phyloP scores from a whole-genome alignment of 1,284 basidiomycete genomes.

The Apiotrichum gracile region DNA sequence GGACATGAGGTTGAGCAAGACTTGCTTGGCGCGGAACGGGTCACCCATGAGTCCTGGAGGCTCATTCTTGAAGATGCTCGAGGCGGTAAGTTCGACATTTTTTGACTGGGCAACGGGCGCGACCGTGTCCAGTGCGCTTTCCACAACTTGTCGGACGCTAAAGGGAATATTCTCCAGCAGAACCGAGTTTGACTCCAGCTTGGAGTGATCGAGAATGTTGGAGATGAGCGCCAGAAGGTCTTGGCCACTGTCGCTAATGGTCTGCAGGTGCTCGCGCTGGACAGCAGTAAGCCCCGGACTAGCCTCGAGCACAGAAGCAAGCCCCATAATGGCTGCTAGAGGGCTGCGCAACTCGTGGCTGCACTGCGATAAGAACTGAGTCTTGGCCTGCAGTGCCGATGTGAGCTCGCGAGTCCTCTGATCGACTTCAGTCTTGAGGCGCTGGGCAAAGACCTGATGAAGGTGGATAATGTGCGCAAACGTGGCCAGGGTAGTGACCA shows the following conservation, averaged over 20 bases:
- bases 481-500: conserved; percentile 26
- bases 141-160: conserved; percentile 41
- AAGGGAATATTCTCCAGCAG: conserved; percentile 48
- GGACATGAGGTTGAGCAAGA: conserved; percentile 34
- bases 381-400: conserved; percentile 32
- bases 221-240: conserved; percentile 50
- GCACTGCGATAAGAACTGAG: conserved; percentile 37
- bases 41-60: conserved; percentile 36
- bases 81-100: conserved; percentile 36
- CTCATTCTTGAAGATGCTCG: conserved; percentile 30
- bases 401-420: conserved; percentile 29
- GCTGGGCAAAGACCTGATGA: conserved; percentile 28
- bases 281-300: conserved; percentile 41
- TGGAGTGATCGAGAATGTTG: conserved; percentile 49
- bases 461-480: conserved; percentile 31
- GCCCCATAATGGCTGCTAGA: conserved; percentile 42
- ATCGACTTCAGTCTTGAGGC: conserved; percentile 27
- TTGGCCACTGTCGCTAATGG: conserved; percentile 47
- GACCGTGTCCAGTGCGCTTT: conserved; percentile 38
- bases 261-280: conserved; percentile 48
- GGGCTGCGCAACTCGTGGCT: conserved; percentile 50
- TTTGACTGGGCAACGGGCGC: conserved; percentile 38
- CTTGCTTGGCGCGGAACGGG: conserved; percentile 41
- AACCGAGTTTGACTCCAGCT: conserved; percentile 48
- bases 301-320: conserved; percentile 44